Conservation (phyloP, 1,284 basidiomycete genomes). For the Amylostereum areolatum region DNA sequence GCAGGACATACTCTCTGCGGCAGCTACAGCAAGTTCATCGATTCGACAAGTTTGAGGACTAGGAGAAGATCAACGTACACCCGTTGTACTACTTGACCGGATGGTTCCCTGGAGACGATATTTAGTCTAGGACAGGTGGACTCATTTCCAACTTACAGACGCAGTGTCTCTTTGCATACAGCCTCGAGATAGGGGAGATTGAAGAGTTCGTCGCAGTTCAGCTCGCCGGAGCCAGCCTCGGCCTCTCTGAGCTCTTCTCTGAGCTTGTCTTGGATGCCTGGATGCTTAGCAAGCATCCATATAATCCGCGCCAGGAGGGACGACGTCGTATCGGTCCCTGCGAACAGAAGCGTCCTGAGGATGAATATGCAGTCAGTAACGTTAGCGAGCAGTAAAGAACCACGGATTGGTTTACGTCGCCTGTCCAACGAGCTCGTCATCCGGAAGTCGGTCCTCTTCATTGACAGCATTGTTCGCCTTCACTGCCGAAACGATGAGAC, state of each 20-base stretch:
- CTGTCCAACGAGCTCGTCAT: slow-evolving; percentile 14
- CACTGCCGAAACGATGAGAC: slow-evolving; percentile 1
- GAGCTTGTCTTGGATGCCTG: background rate
- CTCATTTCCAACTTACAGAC: background rate
- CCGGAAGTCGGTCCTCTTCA: slow-evolving; percentile 11
- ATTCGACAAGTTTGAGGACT: background rate
- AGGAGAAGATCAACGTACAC: slow-evolving; percentile 25
- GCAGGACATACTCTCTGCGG: slow-evolving; percentile 7
- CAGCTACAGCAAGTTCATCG: background rate
- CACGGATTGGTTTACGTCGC: slow-evolving; percentile 6
- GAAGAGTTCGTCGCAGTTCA: background rate
- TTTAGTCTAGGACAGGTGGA: no score
- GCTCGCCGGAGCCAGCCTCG: background rate
- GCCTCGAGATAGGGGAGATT: background rate
- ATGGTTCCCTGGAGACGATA: background rate
- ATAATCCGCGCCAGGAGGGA: background rate
- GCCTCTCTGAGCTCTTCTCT: background rate
- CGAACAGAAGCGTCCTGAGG: background rate
- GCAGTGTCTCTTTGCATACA: background rate
- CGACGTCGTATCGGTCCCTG: background rate
- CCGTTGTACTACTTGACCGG: slow-evolving; percentile 34
- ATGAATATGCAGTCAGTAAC: background rate
- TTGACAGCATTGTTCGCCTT: slow-evolving; percentile 11
- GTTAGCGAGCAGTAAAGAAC: background rate
- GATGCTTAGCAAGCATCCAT: background rate